These are phyloP conservation scores for Nothopassalora personata DNA, from an alignment of 2,329 filamentous ascomycete species.

Conservation along the genomic window DNA sequence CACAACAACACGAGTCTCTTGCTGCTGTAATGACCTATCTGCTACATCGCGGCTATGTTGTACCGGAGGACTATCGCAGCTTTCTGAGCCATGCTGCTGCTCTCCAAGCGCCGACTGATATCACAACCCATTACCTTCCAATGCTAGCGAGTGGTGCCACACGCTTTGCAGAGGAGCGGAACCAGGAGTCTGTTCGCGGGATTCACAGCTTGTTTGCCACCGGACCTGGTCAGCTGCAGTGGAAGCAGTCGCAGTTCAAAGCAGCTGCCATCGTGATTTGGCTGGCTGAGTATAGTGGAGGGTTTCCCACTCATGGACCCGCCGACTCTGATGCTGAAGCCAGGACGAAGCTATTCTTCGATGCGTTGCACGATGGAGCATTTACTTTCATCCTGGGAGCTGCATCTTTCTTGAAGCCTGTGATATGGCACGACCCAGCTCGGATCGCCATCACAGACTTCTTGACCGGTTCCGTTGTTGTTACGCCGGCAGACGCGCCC, in stretches of 20 bases:
- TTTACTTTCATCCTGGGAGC: constrained; percentile 88
- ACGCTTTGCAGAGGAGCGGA: constrained; percentile 66
- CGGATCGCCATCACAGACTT: constrained; percentile 76
- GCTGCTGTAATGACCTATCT: constrained; percentile 74
- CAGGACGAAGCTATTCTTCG: constrained; percentile 66
- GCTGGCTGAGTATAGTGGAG: constrained; percentile 88
- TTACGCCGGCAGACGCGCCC: constrained; percentile 60
- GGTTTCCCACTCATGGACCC: constrained; percentile 44
- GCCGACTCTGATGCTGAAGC: constrained; percentile 43
- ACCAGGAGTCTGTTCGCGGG: constrained; percentile 63
- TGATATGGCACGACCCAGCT: constrained; percentile 83
- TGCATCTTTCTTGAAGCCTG: constrained; percentile 71
- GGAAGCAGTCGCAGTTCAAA: constrained; percentile 69
- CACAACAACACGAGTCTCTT: constrained; percentile 84
- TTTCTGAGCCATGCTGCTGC: constrained; percentile 65
- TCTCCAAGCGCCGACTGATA: constrained; percentile 70
- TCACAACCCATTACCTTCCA: constrained; percentile 75
- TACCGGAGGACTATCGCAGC: constrained; percentile 64
- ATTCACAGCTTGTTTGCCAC: constrained; percentile 65
- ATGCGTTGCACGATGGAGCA: constrained; percentile 72
- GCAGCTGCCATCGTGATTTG: constrained; percentile 78
- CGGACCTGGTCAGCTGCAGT: constrained; percentile 61
- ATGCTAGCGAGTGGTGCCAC: constrained; percentile 71
- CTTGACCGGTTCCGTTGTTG: constrained; percentile 72
- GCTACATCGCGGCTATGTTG: constrained; percentile 68